Percentiles rank a stretch among this genome's conserved stretches.
Conservation (phyloP, 371 early-diverging fungal genomes). For the Chytridium lagenaria region DNA sequence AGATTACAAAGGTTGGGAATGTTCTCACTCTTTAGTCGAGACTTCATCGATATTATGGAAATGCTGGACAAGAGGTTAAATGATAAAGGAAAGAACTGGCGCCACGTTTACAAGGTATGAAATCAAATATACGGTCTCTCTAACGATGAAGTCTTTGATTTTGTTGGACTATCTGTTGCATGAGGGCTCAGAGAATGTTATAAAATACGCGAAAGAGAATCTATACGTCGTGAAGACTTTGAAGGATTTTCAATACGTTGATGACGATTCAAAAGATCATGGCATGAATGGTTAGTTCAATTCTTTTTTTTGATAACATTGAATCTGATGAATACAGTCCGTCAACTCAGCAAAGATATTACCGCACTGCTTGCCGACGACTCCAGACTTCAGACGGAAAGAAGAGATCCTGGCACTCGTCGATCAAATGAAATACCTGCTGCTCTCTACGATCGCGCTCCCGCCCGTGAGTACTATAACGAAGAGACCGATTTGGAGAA, state of each 20-base stretch:
- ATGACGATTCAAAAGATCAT: slow-evolving; percentile 90
- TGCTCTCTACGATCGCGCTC: slow-evolving; percentile 45
- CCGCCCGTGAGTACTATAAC: slow-evolving; percentile 51
- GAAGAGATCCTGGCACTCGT: slow-evolving; percentile 67
- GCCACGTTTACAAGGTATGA: slow-evolving; percentile 92
- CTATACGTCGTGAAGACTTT: slow-evolving; percentile 91
- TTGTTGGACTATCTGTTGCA: slow-evolving; percentile 78
- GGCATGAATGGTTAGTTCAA: slow-evolving; percentile 75
- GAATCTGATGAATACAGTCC: slow-evolving; percentile 65
- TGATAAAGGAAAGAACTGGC: slow-evolving; percentile 97
- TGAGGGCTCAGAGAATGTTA: slow-evolving; percentile 86
- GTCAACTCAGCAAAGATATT: slow-evolving; percentile 92
- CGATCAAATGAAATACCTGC: slow-evolving; percentile 61
- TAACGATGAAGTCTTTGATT: slow-evolving; percentile 58
- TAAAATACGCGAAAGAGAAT: slow-evolving; percentile 87
- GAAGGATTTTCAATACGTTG: slow-evolving; percentile 93
- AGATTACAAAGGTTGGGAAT: no score
- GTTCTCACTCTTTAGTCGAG: slow-evolving; percentile 72
- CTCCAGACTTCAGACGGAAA: slow-evolving; percentile 75
- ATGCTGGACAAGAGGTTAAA: slow-evolving; percentile 96
- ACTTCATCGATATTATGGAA: slow-evolving; percentile 95
- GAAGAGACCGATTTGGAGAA: slow-evolving; percentile 82
- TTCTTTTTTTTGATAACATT: neutral
- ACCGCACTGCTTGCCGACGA: slow-evolving; percentile 84
- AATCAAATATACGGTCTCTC: slow-evolving; percentile 15